Evolutionary conservation across 2,329 filamentous ascomycete genomes (phyloP), one percentile per base, ranked within the genome.

Genomic region (Didymella sp.): DNA sequence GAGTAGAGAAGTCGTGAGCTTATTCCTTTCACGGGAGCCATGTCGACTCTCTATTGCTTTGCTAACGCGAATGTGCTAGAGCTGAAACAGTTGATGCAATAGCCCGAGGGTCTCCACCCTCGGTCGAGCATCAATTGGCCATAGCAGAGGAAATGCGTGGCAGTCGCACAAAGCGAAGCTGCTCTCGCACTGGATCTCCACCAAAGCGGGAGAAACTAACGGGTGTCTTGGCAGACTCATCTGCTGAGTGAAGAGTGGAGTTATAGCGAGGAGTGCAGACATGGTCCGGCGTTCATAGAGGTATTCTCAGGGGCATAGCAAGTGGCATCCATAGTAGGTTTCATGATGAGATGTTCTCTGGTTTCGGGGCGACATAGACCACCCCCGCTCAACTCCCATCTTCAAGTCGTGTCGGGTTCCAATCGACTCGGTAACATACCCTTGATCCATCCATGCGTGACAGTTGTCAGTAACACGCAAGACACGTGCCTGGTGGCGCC

Each of bases 1-100:
- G 70, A 6, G 48, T 73, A 27, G 68, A 69, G 51, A 66, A 69
- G 62, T 47, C 59, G 63, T 71, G 65, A 69, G 65, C 38, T 46
- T 42, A 21, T 49, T 13, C 31, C 12, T n/a, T 19, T 6, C 35
- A 19, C 13, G n/a, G 24, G 42, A 25, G 13, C 3, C 41, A 22
- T 46, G n/a, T 3, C 47, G 30, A 28, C 6, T 33, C 33, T 50
- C 42, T 40, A 25, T 27, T 48, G 19, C 28, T 41, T 31, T 15
- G 48, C 48, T 57, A 37, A 57, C 30, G 21, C 1, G 17, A 24
- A 9, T 22, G 24, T 11, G 9, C 37, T 31, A 57, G 48, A 48
- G 11, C 17, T 33, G 21, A 40, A 8, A 42, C 25, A 48, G 6
- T 12, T 24, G n/a, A 31, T 19, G 43, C 19, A 15, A 19, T 24